phyloP scores from a whole-genome alignment of 73 alveolate species.

The Halteria grandinella region DNA sequence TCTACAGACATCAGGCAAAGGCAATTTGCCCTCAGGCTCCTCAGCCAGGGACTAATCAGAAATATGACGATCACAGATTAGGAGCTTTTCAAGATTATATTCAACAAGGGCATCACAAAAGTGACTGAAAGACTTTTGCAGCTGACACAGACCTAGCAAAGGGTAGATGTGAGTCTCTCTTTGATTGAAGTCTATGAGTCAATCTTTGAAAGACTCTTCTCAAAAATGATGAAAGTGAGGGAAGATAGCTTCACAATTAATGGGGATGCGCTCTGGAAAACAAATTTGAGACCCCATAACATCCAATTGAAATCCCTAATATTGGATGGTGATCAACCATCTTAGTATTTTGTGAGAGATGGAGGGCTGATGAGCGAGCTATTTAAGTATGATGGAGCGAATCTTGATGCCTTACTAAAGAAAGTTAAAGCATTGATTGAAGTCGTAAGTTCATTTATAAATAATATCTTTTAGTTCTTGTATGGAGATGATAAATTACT shows the following conservation, averaged over 20 bases:
- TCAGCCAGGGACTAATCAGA: conserved; percentile 1
- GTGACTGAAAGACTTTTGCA: conserved; percentile 22
- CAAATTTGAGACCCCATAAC: not conserved
- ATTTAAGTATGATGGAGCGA: too few species aligned
- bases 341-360: too few species aligned
- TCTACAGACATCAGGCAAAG: conserved; percentile 37
- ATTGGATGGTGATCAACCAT: too few species aligned
- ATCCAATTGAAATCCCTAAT: too few species aligned
- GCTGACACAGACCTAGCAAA: not conserved
- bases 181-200: not conserved
- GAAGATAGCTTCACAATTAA: not conserved
- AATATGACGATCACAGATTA: not conserved
- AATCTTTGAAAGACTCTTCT: not conserved
- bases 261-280: not conserved
- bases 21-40: conserved; percentile 11
- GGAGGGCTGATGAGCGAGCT: too few species aligned
- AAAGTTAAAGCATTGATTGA: too few species aligned
- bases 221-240: not conserved
- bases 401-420: too few species aligned
- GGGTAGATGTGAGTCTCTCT: not conserved
- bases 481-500: too few species aligned
- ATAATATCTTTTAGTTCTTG: too few species aligned
- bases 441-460: too few species aligned
- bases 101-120: not conserved
- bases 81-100: conserved; percentile 2